Evolutionary conservation across 805 yeast species (phyloP).

Genomic region (Starmerella floris): DNA sequence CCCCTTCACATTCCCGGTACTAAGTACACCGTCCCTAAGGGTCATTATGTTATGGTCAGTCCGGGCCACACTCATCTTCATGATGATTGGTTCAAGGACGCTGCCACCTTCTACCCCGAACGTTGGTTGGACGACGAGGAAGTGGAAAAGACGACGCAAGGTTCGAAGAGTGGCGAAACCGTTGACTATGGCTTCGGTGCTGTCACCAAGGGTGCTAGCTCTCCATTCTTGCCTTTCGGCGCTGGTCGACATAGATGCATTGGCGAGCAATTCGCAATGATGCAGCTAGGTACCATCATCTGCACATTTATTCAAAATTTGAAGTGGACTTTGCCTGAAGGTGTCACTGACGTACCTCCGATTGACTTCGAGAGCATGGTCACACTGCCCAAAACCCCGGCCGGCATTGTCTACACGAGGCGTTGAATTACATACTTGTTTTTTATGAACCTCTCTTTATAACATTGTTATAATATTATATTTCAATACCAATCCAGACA

Average conservation of each 20-base stretch:
- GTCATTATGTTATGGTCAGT: slow-evolving; percentile 79
- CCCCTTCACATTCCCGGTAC: slow-evolving; percentile 71
- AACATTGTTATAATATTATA: too few species aligned
- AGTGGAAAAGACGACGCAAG: slow-evolving; percentile 17
- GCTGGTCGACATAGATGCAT: slow-evolving; percentile 99
- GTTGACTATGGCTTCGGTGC: slow-evolving; percentile 96
- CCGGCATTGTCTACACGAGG: slow-evolving; percentile 18
- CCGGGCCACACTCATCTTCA: slow-evolving; percentile 83
- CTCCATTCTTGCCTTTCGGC: slow-evolving; percentile 95
- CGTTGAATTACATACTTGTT: background rate
- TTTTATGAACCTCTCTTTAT: background rate
- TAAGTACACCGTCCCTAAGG: slow-evolving; percentile 68
- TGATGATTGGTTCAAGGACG: slow-evolving; percentile 66
- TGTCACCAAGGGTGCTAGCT: slow-evolving; percentile 86
- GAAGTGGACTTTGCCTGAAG: slow-evolving; percentile 57
- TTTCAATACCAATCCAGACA: too few species aligned
- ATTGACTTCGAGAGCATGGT: slow-evolving; percentile 87
- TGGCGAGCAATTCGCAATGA: slow-evolving; percentile 95
- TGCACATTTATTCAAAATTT: slow-evolving; percentile 60
- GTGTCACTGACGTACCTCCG: slow-evolving; percentile 29
- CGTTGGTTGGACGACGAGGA: slow-evolving; percentile 49
- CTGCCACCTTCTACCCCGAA: slow-evolving; percentile 62
- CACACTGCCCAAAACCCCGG: slow-evolving; percentile 69
- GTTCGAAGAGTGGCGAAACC: slow-evolving; percentile 14
- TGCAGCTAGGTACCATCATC: slow-evolving; percentile 78